These are phyloP conservation scores for Exidia glandulosa DNA, from an alignment of 768 basidiomycete species.

Conservation along the genomic window DNA sequence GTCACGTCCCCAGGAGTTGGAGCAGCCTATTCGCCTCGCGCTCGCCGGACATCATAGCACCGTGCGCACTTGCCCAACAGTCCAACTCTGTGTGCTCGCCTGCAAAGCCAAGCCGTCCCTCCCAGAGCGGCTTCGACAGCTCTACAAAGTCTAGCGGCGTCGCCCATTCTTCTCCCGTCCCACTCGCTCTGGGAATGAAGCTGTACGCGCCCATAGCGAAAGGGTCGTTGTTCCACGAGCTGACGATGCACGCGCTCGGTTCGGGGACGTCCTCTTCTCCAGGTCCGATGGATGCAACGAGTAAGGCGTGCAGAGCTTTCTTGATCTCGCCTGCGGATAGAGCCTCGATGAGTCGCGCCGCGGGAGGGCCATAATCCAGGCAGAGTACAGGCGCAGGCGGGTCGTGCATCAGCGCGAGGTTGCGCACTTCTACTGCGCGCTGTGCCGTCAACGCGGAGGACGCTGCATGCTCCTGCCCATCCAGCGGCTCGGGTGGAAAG, in stretches of 20 bases:
- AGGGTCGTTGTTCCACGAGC: slow-evolving; percentile 22
- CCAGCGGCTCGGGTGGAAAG: background rate
- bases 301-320: slow-evolving; percentile 8
- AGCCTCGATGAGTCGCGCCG: slow-evolving; percentile 2
- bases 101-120: slow-evolving; percentile 23
- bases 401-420: slow-evolving; percentile 4
- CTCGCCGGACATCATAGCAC: slow-evolving; percentile 24
- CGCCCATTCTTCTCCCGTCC: slow-evolving; percentile 10
- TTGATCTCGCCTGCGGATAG: slow-evolving; percentile 3
- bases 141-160: slow-evolving; percentile 26
- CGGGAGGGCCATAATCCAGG: slow-evolving; percentile 12
- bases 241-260: slow-evolving; percentile 14
- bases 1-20: too few species aligned
- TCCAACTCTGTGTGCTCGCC: slow-evolving; percentile 32
- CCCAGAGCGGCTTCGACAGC: slow-evolving; percentile 21
- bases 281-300: slow-evolving; percentile 3
- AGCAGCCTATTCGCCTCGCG: slow-evolving; percentile 27
- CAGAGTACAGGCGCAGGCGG: slow-evolving; percentile 11
- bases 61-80: slow-evolving; percentile 24
- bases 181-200: slow-evolving; percentile 17
- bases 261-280: background rate
- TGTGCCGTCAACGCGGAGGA: slow-evolving; percentile 5
- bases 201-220: slow-evolving; percentile 21
- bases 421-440: slow-evolving; percentile 6
- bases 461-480: background rate